These are phyloP conservation scores for Botryotinia narcissicola DNA, from an alignment of 2,329 filamentous ascomycete species.

Conservation along the genomic window DNA sequence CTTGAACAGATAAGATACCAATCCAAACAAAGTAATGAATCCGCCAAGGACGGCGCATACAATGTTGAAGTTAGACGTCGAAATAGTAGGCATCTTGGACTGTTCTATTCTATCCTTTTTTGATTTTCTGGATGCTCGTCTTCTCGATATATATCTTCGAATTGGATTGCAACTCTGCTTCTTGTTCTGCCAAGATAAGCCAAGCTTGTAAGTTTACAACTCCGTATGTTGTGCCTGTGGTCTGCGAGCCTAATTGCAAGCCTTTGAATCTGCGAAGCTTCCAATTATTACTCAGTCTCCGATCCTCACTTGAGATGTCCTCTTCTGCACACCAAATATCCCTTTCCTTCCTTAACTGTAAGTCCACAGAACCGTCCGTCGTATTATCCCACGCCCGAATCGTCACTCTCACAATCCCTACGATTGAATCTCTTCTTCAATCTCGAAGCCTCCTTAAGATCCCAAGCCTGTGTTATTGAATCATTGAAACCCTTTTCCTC, in stretches of 20 bases:
- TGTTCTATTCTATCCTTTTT: conserved; percentile 29
- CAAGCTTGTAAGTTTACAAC: background rate
- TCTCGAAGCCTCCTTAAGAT: background rate
- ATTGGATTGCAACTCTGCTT: background rate
- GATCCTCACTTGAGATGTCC: too few relatives aligned
- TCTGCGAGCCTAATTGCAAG: background rate
- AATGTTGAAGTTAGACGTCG: conserved; percentile 53
- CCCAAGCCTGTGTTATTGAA: conserved; percentile 11
- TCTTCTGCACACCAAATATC: too few relatives aligned
- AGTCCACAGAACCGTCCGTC: background rate
- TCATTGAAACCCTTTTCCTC: background rate
- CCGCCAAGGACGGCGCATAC: conserved; percentile 70
- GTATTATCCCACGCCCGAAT: conserved; percentile 4
- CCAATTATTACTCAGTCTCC: background rate
- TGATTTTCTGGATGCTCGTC: background rate
- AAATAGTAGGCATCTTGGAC: conserved; percentile 46
- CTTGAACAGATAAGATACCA: conserved; percentile 87
- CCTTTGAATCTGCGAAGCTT: background rate
- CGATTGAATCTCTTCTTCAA: background rate
- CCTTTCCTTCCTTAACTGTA: background rate
- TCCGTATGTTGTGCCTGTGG: background rate
- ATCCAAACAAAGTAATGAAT: conserved; percentile 84
- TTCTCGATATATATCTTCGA: background rate
- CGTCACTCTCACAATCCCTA: background rate
- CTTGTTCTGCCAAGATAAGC: background rate